Evolutionary conservation across 1,284 basidiomycete genomes (phyloP).

Genomic region (Rhodotorula sp.): DNA sequence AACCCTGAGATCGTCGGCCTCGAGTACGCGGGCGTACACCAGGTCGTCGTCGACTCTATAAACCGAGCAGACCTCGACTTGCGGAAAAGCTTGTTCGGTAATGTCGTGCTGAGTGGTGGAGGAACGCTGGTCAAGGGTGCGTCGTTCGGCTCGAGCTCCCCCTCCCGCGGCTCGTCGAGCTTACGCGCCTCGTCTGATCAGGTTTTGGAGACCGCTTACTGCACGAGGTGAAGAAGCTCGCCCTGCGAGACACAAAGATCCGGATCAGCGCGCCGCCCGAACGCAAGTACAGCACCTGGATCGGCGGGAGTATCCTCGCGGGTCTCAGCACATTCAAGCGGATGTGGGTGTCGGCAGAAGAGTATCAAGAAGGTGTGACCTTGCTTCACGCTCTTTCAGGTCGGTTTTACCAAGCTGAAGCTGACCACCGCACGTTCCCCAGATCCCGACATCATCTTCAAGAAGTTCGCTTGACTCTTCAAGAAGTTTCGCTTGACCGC

Average conservation of each 20-base stretch:
- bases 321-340: slow-evolving; percentile 91
- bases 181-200: slow-evolving; percentile 45
- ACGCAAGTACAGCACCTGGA: slow-evolving; percentile 99
- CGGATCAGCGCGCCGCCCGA: slow-evolving; percentile 99
- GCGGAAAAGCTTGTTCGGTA: slow-evolving; percentile 90
- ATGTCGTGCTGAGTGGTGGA: slow-evolving; percentile 94
- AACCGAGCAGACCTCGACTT: slow-evolving; percentile 68
- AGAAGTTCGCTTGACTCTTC: slow-evolving; percentile 32
- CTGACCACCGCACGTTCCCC: not conserved
- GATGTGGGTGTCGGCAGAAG: slow-evolving; percentile 93
- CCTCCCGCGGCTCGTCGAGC: no score
- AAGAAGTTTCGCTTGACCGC: slow-evolving; percentile 20
- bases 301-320: slow-evolving; percentile 65
- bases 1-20: slow-evolving; percentile 95
- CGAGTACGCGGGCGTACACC: slow-evolving; percentile 95
- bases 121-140: slow-evolving; percentile 88
- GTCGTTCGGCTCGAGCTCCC: slow-evolving; percentile 37
- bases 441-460: slow-evolving; percentile 43
- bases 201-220: slow-evolving; percentile 95
- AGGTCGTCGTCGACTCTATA: slow-evolving; percentile 81
- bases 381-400: not conserved
- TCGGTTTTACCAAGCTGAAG: not conserved
- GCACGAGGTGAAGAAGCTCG: slow-evolving; percentile 92
- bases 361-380: slow-evolving; percentile 79
- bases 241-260: slow-evolving; percentile 96